These are phyloP conservation scores for Seiridium cupressi DNA, from an alignment of 2,329 filamentous ascomycete species.

Conservation along the genomic window DNA sequence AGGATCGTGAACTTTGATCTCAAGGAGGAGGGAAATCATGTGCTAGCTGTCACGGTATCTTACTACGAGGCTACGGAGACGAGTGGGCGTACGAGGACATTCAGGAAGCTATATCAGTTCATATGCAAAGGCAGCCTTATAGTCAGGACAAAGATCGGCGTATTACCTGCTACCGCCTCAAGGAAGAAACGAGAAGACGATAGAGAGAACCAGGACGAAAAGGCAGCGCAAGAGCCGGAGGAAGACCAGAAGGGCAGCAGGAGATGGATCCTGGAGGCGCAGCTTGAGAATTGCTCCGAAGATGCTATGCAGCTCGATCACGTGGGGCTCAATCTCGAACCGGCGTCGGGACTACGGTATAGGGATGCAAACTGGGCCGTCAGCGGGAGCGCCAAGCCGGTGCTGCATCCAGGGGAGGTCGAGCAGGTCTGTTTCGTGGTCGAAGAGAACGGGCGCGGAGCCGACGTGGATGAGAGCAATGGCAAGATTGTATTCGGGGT, in stretches of 20 bases:
- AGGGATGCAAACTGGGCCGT: constrained; percentile 58
- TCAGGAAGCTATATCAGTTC: constrained; percentile 95
- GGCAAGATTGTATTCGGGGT: constrained; percentile 71
- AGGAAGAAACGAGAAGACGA: neutral
- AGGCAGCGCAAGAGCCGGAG: constrained; percentile 16
- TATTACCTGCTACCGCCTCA: constrained; percentile 44
- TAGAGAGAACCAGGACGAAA: constrained; percentile 13
- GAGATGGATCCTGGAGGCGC: constrained; percentile 82
- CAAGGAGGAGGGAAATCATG: constrained; percentile 91
- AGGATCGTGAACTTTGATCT: constrained; percentile 82
- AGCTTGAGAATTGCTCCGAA: constrained; percentile 93
- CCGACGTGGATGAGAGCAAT: constrained; percentile 50
- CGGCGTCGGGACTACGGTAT: constrained; percentile 49
- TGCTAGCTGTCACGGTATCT: constrained; percentile 87
- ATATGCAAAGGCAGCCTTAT: constrained; percentile 86
- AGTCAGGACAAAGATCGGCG: constrained; percentile 84
- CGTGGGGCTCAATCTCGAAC: constrained; percentile 37
- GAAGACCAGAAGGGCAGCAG: constrained; percentile 17
- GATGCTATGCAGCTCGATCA: constrained; percentile 67
- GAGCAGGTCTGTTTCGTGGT: constrained; percentile 66
- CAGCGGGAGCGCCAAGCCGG: constrained; percentile 43
- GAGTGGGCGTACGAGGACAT: constrained; percentile 73
- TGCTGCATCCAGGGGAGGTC: constrained; percentile 61
- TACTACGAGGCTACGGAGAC: constrained; percentile 85
- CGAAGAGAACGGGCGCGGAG: constrained; percentile 38